Evolutionary conservation across 805 yeast genomes (phyloP).

Genomic region (Kodamaea lidongshanica): DNA sequence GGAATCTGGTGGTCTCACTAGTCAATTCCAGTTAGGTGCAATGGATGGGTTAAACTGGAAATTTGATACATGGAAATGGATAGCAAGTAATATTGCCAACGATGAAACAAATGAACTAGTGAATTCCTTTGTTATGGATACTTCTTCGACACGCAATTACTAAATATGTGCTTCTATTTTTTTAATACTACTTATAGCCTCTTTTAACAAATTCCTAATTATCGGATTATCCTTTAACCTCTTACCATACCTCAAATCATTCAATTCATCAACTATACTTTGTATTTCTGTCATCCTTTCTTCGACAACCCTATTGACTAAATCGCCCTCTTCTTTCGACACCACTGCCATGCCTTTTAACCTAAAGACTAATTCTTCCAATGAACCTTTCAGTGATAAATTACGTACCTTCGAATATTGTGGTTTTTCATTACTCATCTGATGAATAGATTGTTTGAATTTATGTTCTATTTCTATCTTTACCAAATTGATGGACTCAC

Average conservation of each 20-base stretch:
- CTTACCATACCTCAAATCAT: slow-evolving; percentile 22
- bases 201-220: slow-evolving; percentile 11
- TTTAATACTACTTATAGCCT: slow-evolving; percentile 12
- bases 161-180: slow-evolving; percentile 9
- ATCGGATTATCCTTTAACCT: slow-evolving; percentile 6
- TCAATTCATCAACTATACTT: slow-evolving; percentile 17
- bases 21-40: slow-evolving; percentile 68
- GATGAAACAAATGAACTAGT: slow-evolving; percentile 1
- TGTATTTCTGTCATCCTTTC: slow-evolving; percentile 13
- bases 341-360: slow-evolving; percentile 22
- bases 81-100: no score
- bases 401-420: no score
- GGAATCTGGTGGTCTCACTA: slow-evolving; percentile 46
- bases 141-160: neutral
- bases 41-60: slow-evolving; percentile 78
- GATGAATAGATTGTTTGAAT: slow-evolving; percentile 21
- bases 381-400: slow-evolving; percentile 8
- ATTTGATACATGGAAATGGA: slow-evolving; percentile 76
- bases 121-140: neutral
- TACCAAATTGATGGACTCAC: slow-evolving; percentile 2
- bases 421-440: no score
- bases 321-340: slow-evolving; percentile 17
- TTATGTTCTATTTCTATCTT: slow-evolving; percentile 12
- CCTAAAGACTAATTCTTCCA: slow-evolving; percentile 12
- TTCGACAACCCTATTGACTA: slow-evolving; percentile 13